Percentiles rank a stretch among this genome's conserved stretches.
Conservation (phyloP, 305 asterid species). For the Fraxinus paxiana region DNA sequence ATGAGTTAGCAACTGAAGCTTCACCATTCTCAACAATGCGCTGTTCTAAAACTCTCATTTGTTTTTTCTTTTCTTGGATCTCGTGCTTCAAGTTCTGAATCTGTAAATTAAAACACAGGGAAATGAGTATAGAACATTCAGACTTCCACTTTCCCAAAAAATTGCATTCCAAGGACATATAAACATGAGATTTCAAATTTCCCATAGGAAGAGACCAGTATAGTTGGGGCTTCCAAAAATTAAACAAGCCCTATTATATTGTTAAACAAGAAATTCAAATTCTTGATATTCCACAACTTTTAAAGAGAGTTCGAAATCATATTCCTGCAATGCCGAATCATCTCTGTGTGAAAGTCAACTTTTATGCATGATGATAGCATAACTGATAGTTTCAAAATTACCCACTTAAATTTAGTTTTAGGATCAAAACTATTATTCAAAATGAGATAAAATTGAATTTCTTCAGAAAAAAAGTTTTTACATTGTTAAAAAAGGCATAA, state of each 20-base stretch:
- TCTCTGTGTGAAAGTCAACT: not conserved
- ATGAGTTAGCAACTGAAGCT: constrained; percentile 76
- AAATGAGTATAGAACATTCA: constrained; percentile 10
- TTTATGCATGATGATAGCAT: not conserved
- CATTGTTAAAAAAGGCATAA: not conserved
- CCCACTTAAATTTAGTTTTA: not conserved
- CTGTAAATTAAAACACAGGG: constrained; percentile 35
- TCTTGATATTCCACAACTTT: not conserved
- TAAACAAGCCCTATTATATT: not conserved
- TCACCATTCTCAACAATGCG: constrained; percentile 79
- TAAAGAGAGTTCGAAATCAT: not conserved
- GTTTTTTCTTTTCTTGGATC: constrained; percentile 77
- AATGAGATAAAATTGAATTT: not conserved
- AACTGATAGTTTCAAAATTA: not conserved
- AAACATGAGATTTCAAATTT: not conserved
- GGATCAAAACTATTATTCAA: not conserved
- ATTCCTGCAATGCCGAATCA: not conserved
- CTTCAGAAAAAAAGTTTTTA: not conserved
- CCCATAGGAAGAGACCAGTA: not conserved
- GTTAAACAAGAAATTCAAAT: constrained; percentile 3
- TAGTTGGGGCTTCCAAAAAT: not conserved
- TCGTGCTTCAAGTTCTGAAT: constrained; percentile 77
- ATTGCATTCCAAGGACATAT: not conserved
- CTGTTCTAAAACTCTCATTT: constrained; percentile 74
- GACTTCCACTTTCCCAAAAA: constrained; percentile 13